Evolutionary conservation across 2,329 filamentous ascomycete species (phyloP).

Genomic region (Epichloe scottii): DNA sequence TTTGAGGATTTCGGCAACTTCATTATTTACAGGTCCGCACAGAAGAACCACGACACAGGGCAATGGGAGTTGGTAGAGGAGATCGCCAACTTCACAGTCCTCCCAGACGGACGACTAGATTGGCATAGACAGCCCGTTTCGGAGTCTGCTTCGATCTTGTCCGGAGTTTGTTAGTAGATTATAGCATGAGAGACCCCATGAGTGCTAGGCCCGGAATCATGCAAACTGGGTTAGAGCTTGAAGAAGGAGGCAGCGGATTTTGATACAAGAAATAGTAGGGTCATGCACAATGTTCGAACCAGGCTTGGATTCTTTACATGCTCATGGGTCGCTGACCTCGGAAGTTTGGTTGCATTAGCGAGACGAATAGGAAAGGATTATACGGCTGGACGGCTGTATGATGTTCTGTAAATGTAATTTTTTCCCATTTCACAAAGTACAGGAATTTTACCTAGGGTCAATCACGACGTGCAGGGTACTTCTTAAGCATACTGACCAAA

Average conservation of each 20-base stretch:
- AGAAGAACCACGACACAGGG: constrained; percentile 18
- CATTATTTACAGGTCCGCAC: constrained; percentile 24
- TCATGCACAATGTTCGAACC: no score
- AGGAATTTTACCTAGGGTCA: no score
- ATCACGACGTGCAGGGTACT: no score
- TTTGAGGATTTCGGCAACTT: constrained; percentile 25
- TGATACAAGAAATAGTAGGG: no score
- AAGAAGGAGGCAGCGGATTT: no score
- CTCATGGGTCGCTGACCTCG: no score
- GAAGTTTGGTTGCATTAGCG: background rate
- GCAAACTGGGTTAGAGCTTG: no score
- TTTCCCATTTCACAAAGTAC: background rate
- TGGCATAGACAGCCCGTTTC: constrained; percentile 26
- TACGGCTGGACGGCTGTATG: background rate
- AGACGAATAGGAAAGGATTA: background rate
- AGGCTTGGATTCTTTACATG: no score
- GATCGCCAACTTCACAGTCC: constrained; percentile 19
- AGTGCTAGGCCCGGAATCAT: no score
- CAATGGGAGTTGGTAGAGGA: constrained; percentile 28
- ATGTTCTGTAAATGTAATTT: background rate
- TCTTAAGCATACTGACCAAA: no score
- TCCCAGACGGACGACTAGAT: constrained; percentile 17
- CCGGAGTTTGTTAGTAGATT: constrained; percentile 13
- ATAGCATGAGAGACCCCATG: no score
- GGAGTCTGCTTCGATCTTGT: constrained; percentile 19